Evolutionary conservation across 2,329 filamentous ascomycete genomes (phyloP).

Genomic region (Cercospora sojina): DNA sequence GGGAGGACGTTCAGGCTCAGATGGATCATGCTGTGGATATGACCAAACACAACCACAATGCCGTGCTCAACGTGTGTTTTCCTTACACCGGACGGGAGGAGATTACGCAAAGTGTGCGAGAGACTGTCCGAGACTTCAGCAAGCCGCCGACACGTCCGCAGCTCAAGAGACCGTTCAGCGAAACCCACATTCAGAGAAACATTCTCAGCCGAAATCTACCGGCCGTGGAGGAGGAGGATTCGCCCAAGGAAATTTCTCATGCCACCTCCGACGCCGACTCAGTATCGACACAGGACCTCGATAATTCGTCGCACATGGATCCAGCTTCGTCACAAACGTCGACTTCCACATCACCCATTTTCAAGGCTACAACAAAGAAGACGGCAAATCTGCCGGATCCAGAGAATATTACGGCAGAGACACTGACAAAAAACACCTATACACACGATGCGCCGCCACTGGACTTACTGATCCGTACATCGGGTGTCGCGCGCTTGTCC

Average conservation of each 20-base stretch:
- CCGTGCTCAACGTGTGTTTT: slow-evolving; percentile 90
- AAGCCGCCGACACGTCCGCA: slow-evolving; percentile 52
- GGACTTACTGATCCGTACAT: slow-evolving; percentile 88
- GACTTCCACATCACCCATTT: slow-evolving; percentile 41
- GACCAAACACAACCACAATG: slow-evolving; percentile 78
- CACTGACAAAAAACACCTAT: slow-evolving; percentile 81
- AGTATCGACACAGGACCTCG: slow-evolving; percentile 32
- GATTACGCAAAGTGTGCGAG: slow-evolving; percentile 84
- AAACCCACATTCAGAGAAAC: slow-evolving; percentile 81
- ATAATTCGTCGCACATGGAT: slow-evolving; percentile 37
- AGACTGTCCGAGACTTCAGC: slow-evolving; percentile 83
- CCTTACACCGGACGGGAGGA: slow-evolving; percentile 96
- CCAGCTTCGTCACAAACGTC: slow-evolving; percentile 42
- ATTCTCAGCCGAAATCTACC: slow-evolving; percentile 59
- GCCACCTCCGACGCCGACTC: slow-evolving; percentile 28
- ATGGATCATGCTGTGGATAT: slow-evolving; percentile 82
- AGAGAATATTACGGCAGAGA: slow-evolving; percentile 81
- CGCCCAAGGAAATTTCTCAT: slow-evolving; percentile 14
- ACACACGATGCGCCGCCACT: slow-evolving; percentile 82
- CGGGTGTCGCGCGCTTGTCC: slow-evolving; percentile 85
- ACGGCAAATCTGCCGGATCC: slow-evolving; percentile 60
- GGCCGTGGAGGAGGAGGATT: slow-evolving; percentile 40
- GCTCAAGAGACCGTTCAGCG: slow-evolving; percentile 71
- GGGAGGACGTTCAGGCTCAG: slow-evolving; percentile 81
- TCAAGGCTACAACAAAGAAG: slow-evolving; percentile 33